These are phyloP conservation scores for Metarhizium humberi DNA, from an alignment of 2,329 filamentous ascomycete genomes.

Conservation along the genomic window DNA sequence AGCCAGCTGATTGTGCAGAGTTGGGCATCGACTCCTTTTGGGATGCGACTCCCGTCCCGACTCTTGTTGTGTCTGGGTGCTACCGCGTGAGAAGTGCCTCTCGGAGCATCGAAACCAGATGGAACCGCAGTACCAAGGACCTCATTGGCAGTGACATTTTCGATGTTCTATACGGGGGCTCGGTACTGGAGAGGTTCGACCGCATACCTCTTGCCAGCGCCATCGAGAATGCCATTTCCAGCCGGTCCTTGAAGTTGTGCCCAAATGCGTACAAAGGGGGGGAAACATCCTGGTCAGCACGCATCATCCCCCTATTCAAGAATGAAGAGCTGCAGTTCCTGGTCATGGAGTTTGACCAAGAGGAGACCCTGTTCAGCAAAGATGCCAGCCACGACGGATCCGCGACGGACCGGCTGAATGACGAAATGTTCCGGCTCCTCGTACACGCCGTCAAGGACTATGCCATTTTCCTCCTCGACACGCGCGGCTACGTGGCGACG, in stretches of 20 bases:
- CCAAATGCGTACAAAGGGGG: slow-evolving; percentile 10
- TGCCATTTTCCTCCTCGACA: slow-evolving; percentile 53
- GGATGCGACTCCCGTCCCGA: slow-evolving; percentile 20
- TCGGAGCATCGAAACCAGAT: slow-evolving; percentile 1
- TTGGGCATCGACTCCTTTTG: background rate
- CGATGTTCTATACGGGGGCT: slow-evolving; percentile 16
- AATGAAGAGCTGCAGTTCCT: slow-evolving; percentile 18
- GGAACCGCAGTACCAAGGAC: background rate
- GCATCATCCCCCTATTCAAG: slow-evolving; percentile 22
- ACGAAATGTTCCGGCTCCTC: slow-evolving; percentile 50
- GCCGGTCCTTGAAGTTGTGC: slow-evolving; percentile 15
- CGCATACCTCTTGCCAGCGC: slow-evolving; percentile 15
- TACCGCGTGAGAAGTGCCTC: slow-evolving; percentile 21
- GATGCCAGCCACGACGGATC: slow-evolving; percentile 11
- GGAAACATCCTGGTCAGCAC: slow-evolving; percentile 18
- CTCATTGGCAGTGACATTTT: slow-evolving; percentile 20
- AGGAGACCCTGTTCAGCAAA: slow-evolving; percentile 4
- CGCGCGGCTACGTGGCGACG: slow-evolving; percentile 42
- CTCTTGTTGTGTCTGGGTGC: slow-evolving; percentile 19
- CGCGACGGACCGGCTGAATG: slow-evolving; percentile 27
- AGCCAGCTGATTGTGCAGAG: background rate
- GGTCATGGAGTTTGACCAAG: slow-evolving; percentile 22
- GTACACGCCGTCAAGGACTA: slow-evolving; percentile 53
- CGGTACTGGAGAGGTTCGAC: slow-evolving; percentile 16
- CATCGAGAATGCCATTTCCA: slow-evolving; percentile 19